Evolutionary conservation across 179 eudicot genomes (phyloP), one percentile per base, ranked within the genome.

Genomic region (Actinidia polygama): DNA sequence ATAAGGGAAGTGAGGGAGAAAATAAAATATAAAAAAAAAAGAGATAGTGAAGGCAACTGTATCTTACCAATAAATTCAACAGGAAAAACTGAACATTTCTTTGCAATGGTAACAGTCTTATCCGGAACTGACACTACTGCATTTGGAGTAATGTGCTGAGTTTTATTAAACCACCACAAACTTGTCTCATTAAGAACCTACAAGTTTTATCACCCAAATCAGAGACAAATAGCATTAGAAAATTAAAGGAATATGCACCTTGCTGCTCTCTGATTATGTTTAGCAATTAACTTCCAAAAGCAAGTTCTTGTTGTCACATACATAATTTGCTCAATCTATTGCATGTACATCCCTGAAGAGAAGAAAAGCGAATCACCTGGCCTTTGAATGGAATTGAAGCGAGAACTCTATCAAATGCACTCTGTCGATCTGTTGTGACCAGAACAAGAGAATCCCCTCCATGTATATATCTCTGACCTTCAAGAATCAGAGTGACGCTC

Each of bases 301-400:
- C 53, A 24, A 77, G 70, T 44, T 77, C 50, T 46, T 46, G 57
- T 11, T 57, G 11, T 19, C 53, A 46, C 11, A 11, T 44, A 46
- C 53, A n/a, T n/a, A n/a, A n/a, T n/a, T n/a, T n/a, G n/a, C n/a
- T n/a, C n/a, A n/a, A n/a, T n/a, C 30, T 47, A 10, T 10, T 44
- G 23, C 11, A 70, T 15, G 7, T 15, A 44, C 1, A 4, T 50
- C 77, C 73, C 11, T 23, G 7, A 63, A 63, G 3, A 58, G 72
- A 46, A 58, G 14, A 57, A 36, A 10, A 12, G 64, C 57, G 66
- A 72, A 53, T 57, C 82, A 96, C 99, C 97, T 96, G 97, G 61
- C 99, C 98, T 85, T 96, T 96, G 82, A 92, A 94, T 30, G 99
- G 99, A 79, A 96, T 94, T 51, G 99, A 94, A 85, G 98, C 97